Conservation (phyloP, 768 basidiomycete species). For the Auricularia cornea region DNA sequence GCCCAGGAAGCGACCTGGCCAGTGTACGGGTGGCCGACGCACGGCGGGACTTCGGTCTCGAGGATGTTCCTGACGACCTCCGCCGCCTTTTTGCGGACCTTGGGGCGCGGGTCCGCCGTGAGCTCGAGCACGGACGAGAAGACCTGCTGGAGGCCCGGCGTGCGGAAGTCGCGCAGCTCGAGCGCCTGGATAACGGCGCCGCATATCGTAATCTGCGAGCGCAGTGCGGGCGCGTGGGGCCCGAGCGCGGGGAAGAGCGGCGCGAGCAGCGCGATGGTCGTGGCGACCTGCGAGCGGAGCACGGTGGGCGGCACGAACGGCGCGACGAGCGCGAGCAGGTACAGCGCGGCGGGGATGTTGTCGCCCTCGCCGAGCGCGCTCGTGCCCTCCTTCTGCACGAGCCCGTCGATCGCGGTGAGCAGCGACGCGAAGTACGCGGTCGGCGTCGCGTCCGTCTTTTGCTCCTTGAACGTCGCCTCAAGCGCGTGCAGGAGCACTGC, state of each 20-base stretch:
- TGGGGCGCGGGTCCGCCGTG: slow-evolving; percentile 81
- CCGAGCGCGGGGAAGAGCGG: slow-evolving; percentile 66
- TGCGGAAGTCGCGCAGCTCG: slow-evolving; percentile 63
- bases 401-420: slow-evolving; percentile 73
- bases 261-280: slow-evolving; percentile 63
- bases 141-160: slow-evolving; percentile 60
- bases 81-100: slow-evolving; percentile 85
- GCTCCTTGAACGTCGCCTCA: slow-evolving; percentile 70
- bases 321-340: slow-evolving; percentile 68
- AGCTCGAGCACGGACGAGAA: slow-evolving; percentile 82
- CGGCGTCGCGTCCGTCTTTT: slow-evolving; percentile 55
- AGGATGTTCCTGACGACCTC: slow-evolving; percentile 79
- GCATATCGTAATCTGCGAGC: slow-evolving; percentile 79
- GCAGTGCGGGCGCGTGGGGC: slow-evolving; percentile 65
- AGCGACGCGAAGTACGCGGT: slow-evolving; percentile 95
- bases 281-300: slow-evolving; percentile 64
- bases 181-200: slow-evolving; percentile 59
- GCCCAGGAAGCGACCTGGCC: slow-evolving; percentile 76
- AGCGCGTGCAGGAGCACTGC: slow-evolving; percentile 78
- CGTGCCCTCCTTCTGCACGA: slow-evolving; percentile 50
- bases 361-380: slow-evolving; percentile 52
- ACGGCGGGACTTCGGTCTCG: slow-evolving; percentile 65
- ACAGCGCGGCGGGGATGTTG: slow-evolving; percentile 73
- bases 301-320: slow-evolving; percentile 78
- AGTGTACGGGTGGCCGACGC: slow-evolving; percentile 77